Percentiles rank a stretch among this genome's conserved stretches.
These are phyloP conservation scores for Phytopythium kandeliae DNA, from an alignment of 352 stramenopile species.

Conservation along the genomic window DNA sequence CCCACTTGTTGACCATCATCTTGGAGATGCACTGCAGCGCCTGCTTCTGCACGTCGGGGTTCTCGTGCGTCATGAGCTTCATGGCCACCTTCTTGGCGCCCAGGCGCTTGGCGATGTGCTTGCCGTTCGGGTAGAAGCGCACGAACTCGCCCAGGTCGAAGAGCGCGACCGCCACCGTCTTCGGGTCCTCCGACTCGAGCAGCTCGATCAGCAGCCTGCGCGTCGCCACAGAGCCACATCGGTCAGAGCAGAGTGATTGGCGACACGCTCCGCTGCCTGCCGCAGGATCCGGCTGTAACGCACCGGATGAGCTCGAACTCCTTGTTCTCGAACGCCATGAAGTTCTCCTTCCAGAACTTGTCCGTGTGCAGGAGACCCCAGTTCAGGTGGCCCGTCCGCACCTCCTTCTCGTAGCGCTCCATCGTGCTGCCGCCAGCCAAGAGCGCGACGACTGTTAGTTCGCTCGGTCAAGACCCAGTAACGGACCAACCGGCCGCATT, in stretches of 20 bases:
- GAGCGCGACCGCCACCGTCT: conserved; percentile 93
- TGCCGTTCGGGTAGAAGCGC: conserved; percentile 96
- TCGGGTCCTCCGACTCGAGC: conserved; percentile 89
- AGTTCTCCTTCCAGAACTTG: conserved; percentile 99
- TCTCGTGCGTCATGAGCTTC: conserved; percentile 96
- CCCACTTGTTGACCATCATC: conserved; percentile 99
- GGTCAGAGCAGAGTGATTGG: neutral
- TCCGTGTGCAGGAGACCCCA: conserved; percentile 97
- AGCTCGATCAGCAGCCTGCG: conserved; percentile 91
- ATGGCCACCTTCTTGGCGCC: conserved; percentile 97
- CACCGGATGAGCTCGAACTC: conserved; percentile 93
- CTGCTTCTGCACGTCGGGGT: conserved; percentile 96
- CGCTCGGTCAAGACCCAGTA: neutral
- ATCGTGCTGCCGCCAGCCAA: conserved; percentile 71
- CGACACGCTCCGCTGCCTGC: too few relatives aligned
- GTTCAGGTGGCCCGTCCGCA: conserved; percentile 91
- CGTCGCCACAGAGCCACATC: neutral
- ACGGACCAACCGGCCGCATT: neutral
- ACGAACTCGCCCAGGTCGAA: conserved; percentile 98
- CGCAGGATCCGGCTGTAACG: conserved; percentile 5
- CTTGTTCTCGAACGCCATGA: conserved; percentile 94
- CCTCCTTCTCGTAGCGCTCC: conserved; percentile 96
- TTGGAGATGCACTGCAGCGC: conserved; percentile 97
- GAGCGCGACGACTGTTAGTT: neutral
- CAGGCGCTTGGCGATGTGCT: conserved; percentile 93